A percentile compares a stretch with the other conserved stretches of the same genome.
Conservation (phyloP, 768 basidiomycete species). For the Tricholoma sp. region DNA sequence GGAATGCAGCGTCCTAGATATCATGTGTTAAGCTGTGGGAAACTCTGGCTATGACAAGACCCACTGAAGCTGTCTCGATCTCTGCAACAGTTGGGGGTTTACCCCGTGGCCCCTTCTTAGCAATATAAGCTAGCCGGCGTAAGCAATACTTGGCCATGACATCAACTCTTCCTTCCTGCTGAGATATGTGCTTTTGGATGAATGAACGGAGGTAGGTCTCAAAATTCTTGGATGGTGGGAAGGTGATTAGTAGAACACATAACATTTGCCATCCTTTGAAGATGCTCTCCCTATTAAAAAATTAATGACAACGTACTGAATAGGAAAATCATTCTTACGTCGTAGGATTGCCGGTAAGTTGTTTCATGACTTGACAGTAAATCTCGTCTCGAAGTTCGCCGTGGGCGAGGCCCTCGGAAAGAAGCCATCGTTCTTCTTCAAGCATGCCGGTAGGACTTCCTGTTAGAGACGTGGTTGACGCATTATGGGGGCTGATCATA, state of each 20-base stretch:
- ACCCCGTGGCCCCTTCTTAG: slow-evolving; percentile 82
- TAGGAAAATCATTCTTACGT: slow-evolving; percentile 43
- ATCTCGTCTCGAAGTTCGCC: slow-evolving; percentile 90
- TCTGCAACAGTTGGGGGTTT: slow-evolving; percentile 78
- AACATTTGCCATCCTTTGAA: slow-evolving; percentile 94
- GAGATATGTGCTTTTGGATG: slow-evolving; percentile 61
- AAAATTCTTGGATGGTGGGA: slow-evolving; percentile 92
- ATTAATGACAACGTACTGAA: slow-evolving; percentile 2
- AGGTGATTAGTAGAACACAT: slow-evolving; percentile 86
- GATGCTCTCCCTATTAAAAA: slow-evolving; percentile 57
- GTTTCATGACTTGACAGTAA: slow-evolving; percentile 91
- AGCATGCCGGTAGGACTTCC: slow-evolving; percentile 39
- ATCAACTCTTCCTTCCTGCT: slow-evolving; percentile 74
- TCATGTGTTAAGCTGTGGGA: slow-evolving; percentile 1
- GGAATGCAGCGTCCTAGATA: slow-evolving; percentile 82
- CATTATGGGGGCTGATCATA: slow-evolving; percentile 37
- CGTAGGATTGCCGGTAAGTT: slow-evolving; percentile 77
- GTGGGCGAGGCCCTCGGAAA: slow-evolving; percentile 72
- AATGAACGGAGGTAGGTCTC: slow-evolving; percentile 81
- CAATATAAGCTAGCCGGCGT: slow-evolving; percentile 67
- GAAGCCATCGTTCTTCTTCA: slow-evolving; percentile 85
- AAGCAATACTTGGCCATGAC: slow-evolving; percentile 90
- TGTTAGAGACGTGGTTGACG: slow-evolving; percentile 42
- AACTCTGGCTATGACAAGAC: slow-evolving; percentile 17
- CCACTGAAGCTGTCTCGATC: slow-evolving; percentile 86